Conservation (phyloP, 1,284 basidiomycete genomes). For the Stygiomarasmius scandens region DNA sequence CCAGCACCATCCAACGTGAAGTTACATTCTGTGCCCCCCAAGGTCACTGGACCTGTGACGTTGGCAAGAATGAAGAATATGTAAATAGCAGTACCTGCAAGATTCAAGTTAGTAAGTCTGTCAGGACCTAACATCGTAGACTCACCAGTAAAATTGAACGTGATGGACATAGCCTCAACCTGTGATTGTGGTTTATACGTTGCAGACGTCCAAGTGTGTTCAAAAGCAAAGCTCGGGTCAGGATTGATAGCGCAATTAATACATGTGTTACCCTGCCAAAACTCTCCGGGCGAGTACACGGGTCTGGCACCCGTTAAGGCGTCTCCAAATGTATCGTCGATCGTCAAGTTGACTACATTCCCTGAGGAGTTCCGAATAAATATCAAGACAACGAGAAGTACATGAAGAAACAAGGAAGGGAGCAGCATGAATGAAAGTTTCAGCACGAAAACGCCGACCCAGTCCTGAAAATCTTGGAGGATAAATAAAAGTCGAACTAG, state of each 20-base stretch:
- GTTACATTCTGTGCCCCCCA: conserved; percentile 24
- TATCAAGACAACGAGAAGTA: background rate
- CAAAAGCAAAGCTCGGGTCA: conserved; percentile 1
- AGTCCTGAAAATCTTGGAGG: no score
- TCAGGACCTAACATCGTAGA: background rate
- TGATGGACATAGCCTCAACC: conserved; percentile 5
- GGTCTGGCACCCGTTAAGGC: conserved; percentile 6
- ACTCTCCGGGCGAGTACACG: conserved; percentile 3
- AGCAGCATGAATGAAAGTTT: no score
- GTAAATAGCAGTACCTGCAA: background rate
- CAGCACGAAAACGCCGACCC: no score
- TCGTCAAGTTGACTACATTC: conserved; percentile 4
- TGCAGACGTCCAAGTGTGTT: conserved; percentile 11
- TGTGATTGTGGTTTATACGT: conserved; percentile 5
- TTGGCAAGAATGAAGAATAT: conserved; percentile 5
- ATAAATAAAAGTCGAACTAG: no score
- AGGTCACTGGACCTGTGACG: conserved; percentile 13
- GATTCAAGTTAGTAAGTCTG: no score
- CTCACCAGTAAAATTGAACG: conserved; percentile 4
- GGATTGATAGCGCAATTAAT: conserved; percentile 7
- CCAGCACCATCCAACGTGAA: conserved; percentile 28
- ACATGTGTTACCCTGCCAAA: conserved; percentile 8
- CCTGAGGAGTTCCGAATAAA: background rate
- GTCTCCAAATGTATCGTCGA: conserved; percentile 12
- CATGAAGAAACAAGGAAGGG: no score